These are phyloP conservation scores for Jatropha curcas DNA, from an alignment of 345 rosid species.

Conservation along the genomic window DNA sequence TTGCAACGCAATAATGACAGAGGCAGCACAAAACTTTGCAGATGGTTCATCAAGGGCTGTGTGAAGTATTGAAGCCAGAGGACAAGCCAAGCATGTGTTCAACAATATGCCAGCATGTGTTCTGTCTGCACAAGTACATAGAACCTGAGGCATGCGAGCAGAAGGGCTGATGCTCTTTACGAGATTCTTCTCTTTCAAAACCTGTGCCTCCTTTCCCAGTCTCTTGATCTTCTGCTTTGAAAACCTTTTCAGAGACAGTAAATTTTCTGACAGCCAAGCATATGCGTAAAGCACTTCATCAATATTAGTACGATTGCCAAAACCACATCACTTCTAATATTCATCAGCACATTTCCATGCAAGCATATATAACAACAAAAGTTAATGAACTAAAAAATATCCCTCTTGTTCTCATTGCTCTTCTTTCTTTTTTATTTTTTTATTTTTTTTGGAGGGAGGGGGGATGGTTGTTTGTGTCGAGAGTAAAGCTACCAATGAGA, in stretches of 20 bases:
- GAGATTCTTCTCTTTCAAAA: constrained; percentile 74
- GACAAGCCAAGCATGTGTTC: constrained; percentile 71
- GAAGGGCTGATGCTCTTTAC: constrained; percentile 62
- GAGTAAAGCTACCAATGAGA: constrained; percentile 12
- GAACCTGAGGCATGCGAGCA: constrained; percentile 65
- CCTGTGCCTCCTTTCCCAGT: constrained; percentile 86
- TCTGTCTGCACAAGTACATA: constrained; percentile 69
- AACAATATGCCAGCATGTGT: constrained; percentile 67
- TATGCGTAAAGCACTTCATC: constrained; percentile 16
- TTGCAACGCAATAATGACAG: constrained; percentile 68
- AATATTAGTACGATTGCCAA: constrained; percentile 4
- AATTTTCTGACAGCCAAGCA: constrained; percentile 46
- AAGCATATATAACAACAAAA: background rate
- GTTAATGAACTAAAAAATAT: background rate
- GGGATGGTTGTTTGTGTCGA: too few species aligned
- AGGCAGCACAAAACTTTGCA: constrained; percentile 75
- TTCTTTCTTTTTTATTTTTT: background rate
- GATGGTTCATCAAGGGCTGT: constrained; percentile 71
- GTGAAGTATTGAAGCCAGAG: constrained; percentile 75
- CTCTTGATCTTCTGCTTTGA: constrained; percentile 73
- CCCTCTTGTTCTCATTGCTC: too few species aligned
- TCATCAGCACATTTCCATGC: background rate
- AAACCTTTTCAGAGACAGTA: constrained; percentile 82
- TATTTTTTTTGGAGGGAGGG: too few species aligned
- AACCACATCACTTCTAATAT: background rate